Conservation (phyloP, 1,139 yeast genomes). For the Martiniozyma asiatica region DNA sequence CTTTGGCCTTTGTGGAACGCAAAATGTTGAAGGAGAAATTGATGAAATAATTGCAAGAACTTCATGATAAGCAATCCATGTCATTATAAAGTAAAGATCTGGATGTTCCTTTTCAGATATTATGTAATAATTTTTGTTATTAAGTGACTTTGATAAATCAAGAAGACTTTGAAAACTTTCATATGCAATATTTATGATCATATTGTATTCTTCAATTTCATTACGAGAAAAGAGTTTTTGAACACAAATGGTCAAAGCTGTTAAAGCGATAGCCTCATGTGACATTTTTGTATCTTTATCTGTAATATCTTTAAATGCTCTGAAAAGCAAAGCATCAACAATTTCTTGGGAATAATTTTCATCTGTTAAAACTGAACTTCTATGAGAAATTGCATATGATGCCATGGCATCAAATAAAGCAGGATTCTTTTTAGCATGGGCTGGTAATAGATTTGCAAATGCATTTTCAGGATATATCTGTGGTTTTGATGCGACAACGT, state of each 20-base stretch:
- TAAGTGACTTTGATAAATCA: slow-evolving; percentile 1
- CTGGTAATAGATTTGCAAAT: slow-evolving; percentile 6
- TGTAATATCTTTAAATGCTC: slow-evolving; percentile 1
- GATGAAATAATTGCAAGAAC: slow-evolving; percentile 10
- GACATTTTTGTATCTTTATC: background rate
- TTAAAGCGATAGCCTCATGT: slow-evolving; percentile 6
- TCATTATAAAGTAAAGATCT: slow-evolving; percentile 6
- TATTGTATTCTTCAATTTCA: slow-evolving; percentile 5
- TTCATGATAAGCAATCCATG: slow-evolving; percentile 10
- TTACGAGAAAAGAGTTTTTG: slow-evolving; percentile 8
- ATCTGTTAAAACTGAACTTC: slow-evolving; percentile 8
- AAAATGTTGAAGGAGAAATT: slow-evolving; percentile 5
- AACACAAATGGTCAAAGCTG: slow-evolving; percentile 7
- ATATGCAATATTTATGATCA: slow-evolving; percentile 7
- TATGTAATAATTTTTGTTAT: slow-evolving; percentile 3
- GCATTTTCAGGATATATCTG: slow-evolving; percentile 8
- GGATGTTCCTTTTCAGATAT: slow-evolving; percentile 5
- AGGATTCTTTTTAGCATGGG: slow-evolving; percentile 6
- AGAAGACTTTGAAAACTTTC: slow-evolving; percentile 4
- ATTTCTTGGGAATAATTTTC: slow-evolving; percentile 7
- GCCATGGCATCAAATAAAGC: slow-evolving; percentile 7
- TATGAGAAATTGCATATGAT: slow-evolving; percentile 8
- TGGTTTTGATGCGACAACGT: slow-evolving; percentile 8
- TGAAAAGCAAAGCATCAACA: slow-evolving; percentile 6
- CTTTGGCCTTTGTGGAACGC: slow-evolving; percentile 7